Evolutionary conservation across 805 yeast species (phyloP).

Genomic region (Wickerhamomyces silvicola): DNA sequence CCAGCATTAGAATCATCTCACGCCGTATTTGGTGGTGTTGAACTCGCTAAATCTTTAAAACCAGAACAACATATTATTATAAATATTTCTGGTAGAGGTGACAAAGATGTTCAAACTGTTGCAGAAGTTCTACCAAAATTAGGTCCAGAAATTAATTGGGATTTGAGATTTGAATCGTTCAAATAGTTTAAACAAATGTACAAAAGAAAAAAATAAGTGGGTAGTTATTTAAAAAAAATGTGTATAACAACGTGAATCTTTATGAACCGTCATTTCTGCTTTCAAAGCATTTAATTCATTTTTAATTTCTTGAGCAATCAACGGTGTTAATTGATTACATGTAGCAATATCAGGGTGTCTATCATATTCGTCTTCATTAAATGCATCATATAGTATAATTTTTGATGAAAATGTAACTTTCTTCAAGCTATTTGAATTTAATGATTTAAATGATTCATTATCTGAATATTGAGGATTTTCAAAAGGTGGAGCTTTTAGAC

Average conservation of each 20-base stretch:
- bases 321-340: constrained; percentile 85
- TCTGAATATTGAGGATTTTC: constrained; percentile 36
- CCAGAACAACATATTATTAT: constrained; percentile 78
- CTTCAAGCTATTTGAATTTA: constrained; percentile 1
- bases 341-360: constrained; percentile 91
- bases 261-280: constrained; percentile 78
- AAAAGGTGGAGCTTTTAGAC: constrained; percentile 54
- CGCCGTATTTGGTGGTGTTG: constrained; percentile 87
- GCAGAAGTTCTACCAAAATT: constrained; percentile 87
- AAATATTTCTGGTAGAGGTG: constrained; percentile 97
- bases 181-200: constrained; percentile 5
- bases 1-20: constrained; percentile 98
- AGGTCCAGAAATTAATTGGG: constrained; percentile 95
- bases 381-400: constrained; percentile 80
- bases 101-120: constrained; percentile 95
- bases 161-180: constrained; percentile 68
- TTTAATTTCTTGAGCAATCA: constrained; percentile 76
- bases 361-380: constrained; percentile 77
- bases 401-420: constrained; percentile 68
- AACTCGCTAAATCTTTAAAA: constrained; percentile 77
- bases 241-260: constrained; percentile 70
- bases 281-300: constrained; percentile 79
- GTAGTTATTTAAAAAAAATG: constrained; percentile 57
- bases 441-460: constrained; percentile 6
- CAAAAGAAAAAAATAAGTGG: neutral